Percentiles rank a stretch among this genome's conserved stretches.
These are phyloP conservation scores for Cutaneotrichosporon mucoides DNA, from an alignment of 1,284 basidiomycete species.

Conservation along the genomic window DNA sequence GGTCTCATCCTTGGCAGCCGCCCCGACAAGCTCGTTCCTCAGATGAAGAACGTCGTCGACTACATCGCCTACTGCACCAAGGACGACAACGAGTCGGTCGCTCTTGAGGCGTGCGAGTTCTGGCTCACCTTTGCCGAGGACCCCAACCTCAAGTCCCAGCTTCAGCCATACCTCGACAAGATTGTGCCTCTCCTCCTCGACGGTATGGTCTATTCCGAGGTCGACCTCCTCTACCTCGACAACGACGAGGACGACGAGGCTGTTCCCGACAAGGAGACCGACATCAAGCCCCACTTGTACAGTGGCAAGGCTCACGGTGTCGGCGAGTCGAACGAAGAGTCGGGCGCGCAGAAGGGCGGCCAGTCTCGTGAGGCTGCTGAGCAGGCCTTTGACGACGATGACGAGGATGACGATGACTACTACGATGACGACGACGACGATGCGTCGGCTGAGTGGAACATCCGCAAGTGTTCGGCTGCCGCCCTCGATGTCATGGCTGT, in stretches of 20 bases:
- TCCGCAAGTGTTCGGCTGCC: slow-evolving; percentile 96
- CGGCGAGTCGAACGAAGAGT: slow-evolving; percentile 56
- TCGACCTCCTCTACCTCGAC: slow-evolving; percentile 92
- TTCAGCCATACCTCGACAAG: slow-evolving; percentile 78
- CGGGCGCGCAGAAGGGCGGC: slow-evolving; percentile 21
- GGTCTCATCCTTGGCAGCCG: slow-evolving; percentile 87
- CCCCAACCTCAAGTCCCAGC: slow-evolving; percentile 72
- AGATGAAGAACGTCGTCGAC: slow-evolving; percentile 91
- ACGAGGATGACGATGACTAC: slow-evolving; percentile 83
- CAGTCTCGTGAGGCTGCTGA: slow-evolving; percentile 44
- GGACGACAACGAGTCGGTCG: slow-evolving; percentile 91
- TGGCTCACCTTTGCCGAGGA: slow-evolving; percentile 99
- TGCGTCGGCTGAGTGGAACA: slow-evolving; percentile 97
- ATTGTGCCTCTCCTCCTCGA: slow-evolving; percentile 91
- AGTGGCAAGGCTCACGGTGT: slow-evolving; percentile 71
- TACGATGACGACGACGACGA: slow-evolving; percentile 94
- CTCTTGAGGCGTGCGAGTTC: slow-evolving; percentile 97
- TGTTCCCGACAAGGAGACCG: slow-evolving; percentile 86
- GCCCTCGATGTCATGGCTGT: slow-evolving; percentile 96
- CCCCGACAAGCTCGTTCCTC: slow-evolving; percentile 94
- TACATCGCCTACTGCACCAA: slow-evolving; percentile 99
- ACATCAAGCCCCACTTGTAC: slow-evolving; percentile 95
- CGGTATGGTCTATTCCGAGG: slow-evolving; percentile 96
- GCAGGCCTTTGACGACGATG: slow-evolving; percentile 56
- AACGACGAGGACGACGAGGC: slow-evolving; percentile 78